Conservation (phyloP, 805 yeast species). For the Jamesozyma rosinii region DNA sequence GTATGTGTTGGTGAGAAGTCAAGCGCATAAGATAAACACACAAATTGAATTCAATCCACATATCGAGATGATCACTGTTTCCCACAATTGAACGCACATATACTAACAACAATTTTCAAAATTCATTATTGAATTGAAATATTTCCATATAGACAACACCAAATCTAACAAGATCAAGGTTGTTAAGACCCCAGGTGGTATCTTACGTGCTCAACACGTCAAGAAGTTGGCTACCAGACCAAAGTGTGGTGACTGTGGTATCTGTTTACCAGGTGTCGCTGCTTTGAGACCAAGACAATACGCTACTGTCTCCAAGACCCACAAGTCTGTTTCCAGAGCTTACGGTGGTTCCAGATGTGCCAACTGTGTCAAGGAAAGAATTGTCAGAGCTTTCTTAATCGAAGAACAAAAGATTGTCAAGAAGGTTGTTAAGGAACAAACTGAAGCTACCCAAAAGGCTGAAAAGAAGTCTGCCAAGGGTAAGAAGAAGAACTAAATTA, state of each 20-base stretch:
- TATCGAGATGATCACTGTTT: no score
- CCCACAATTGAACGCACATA: no score
- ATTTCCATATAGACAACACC: slow-evolving; percentile 73
- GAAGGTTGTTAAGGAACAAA: slow-evolving; percentile 96
- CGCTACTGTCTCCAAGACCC: slow-evolving; percentile 89
- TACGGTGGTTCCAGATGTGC: slow-evolving; percentile 99
- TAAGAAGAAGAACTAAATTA: slow-evolving; percentile 8
- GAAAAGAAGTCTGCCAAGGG: slow-evolving; percentile 30
- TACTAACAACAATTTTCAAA: not conserved
- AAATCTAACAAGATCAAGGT: slow-evolving; percentile 98
- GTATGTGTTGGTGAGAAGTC: no score
- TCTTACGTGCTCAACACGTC: slow-evolving; percentile 94
- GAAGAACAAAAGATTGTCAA: slow-evolving; percentile 99
- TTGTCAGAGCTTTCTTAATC: slow-evolving; percentile 97
- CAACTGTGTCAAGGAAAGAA: slow-evolving; percentile 98
- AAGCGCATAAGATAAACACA: no score
- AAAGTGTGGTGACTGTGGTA: slow-evolving; percentile 84
- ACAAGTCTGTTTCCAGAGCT: slow-evolving; percentile 97
- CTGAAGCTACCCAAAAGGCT: slow-evolving; percentile 72
- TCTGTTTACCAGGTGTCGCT: slow-evolving; percentile 76
- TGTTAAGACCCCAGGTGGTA: slow-evolving; percentile 99
- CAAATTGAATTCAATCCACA: no score
- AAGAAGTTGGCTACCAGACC: slow-evolving; percentile 84
- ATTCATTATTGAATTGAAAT: not conserved
- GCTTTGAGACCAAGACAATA: slow-evolving; percentile 97